phyloP scores from a whole-genome alignment of 2,329 filamentous ascomycete genomes.

The Anthostomella pinea region DNA sequence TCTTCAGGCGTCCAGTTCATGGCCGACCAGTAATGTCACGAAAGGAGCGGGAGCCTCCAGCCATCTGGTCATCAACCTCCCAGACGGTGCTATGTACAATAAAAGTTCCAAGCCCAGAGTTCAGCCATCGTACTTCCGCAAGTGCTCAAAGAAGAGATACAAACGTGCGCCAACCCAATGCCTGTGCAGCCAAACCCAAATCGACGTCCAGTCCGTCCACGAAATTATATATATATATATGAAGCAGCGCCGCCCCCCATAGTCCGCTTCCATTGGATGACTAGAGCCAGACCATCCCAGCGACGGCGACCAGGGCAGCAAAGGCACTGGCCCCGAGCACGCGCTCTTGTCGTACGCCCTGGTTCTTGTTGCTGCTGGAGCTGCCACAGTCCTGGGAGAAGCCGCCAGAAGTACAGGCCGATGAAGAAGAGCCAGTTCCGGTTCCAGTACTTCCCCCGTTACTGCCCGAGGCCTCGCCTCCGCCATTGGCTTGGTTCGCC shows the following conservation, averaged over 20 bases:
- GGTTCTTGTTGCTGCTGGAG: constrained; percentile 14
- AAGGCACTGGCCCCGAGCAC: constrained; percentile 31
- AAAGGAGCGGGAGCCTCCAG: too few relatives aligned
- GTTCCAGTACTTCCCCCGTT: constrained; percentile 13
- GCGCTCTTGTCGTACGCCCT: constrained; percentile 26
- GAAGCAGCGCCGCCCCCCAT: too few relatives aligned
- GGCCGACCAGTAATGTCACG: too few relatives aligned
- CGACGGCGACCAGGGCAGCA: constrained; percentile 30
- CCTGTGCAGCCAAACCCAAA: too few relatives aligned
- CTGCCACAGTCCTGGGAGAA: constrained; percentile 29
- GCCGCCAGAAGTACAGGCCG: constrained; percentile 24
- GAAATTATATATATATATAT: constrained; percentile 7
- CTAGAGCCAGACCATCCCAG: constrained; percentile 30
- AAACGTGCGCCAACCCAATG: too few relatives aligned
- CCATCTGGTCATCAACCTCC: too few relatives aligned
- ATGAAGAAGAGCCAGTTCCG: constrained; percentile 9
- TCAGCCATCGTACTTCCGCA: too few relatives aligned
- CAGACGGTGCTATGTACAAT: too few relatives aligned
- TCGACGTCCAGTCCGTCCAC: too few relatives aligned
- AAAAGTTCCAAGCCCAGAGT: too few relatives aligned
- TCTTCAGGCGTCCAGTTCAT: too few relatives aligned
- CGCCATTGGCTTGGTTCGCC: constrained; percentile 17
- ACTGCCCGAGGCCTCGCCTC: constrained; percentile 6
- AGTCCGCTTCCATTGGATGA: neutral
- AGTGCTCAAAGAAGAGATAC: too few relatives aligned